phyloP scores from a whole-genome alignment of 2,329 filamentous ascomycete species.

The Tolypocladium ophioglossoides region DNA sequence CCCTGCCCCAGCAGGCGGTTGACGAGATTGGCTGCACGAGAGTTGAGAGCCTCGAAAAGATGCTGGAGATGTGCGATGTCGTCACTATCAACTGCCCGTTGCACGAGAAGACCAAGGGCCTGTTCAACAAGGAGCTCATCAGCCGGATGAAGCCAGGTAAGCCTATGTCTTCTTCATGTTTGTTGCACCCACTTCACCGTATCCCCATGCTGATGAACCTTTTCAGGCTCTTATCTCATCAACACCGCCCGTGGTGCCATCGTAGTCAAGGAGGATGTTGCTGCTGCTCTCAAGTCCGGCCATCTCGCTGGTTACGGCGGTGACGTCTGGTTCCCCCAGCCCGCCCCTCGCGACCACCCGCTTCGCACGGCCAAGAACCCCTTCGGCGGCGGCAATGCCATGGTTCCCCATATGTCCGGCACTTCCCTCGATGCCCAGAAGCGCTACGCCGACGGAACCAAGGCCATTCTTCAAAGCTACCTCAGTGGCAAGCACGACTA shows the following conservation, averaged over 20 bases:
- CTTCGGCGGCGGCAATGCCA: conserved; percentile 95
- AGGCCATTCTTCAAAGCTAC: conserved; percentile 87
- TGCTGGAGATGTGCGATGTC: conserved; percentile 87
- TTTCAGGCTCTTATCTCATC: conserved; percentile 77
- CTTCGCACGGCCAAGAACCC: conserved; percentile 90
- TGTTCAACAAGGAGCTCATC: conserved; percentile 99
- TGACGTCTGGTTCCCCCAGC: conserved; percentile 96
- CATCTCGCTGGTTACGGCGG: conserved; percentile 85
- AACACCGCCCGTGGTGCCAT: conserved; percentile 99
- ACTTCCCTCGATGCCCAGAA: conserved; percentile 97
- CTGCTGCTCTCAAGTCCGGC: conserved; percentile 80
- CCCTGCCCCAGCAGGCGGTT: conserved; percentile 73
- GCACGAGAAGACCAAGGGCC: conserved; percentile 90
- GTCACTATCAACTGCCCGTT: conserved; percentile 99
- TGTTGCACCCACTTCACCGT: too few species aligned
- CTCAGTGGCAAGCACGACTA: conserved; percentile 83
- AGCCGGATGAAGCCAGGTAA: conserved; percentile 96
- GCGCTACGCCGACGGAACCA: conserved; percentile 78
- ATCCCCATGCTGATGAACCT: neutral
- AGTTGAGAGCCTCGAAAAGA: conserved; percentile 82
- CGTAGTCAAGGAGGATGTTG: conserved; percentile 98
- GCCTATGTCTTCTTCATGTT: conserved; percentile 12
- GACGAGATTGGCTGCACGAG: conserved; percentile 91
- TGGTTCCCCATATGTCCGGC: conserved; percentile 98
- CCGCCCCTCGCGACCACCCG: conserved; percentile 83